phyloP scores from a whole-genome alignment of 495 filamentous ascomycete species.

The Lentithecium fluviatile region DNA sequence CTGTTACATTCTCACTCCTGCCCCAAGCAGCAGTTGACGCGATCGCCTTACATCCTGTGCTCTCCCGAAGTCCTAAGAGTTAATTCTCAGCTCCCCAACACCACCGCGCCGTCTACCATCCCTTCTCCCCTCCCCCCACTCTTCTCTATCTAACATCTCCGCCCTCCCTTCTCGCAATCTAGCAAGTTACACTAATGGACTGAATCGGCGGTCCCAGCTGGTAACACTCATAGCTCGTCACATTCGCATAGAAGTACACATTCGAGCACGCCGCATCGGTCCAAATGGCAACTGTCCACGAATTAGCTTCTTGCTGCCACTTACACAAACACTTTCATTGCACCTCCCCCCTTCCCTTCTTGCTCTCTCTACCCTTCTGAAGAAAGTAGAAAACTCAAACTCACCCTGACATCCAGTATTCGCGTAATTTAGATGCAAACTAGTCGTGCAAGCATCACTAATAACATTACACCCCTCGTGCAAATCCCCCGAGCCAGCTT shows the following conservation, averaged over 20 bases:
- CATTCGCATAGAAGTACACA: background rate
- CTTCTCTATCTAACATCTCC: too few relatives aligned
- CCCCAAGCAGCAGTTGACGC: too few relatives aligned
- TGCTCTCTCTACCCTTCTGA: too few relatives aligned
- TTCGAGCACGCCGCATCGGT: background rate
- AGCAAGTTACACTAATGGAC: slow-evolving; percentile 4
- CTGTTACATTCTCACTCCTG: too few relatives aligned
- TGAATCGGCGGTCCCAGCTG: background rate
- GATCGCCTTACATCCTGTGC: too few relatives aligned
- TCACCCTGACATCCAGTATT: background rate
- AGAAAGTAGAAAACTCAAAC: background rate
- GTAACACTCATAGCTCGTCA: background rate
- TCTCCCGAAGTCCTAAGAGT: too few relatives aligned
- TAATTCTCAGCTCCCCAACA: too few relatives aligned
- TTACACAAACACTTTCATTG: too few relatives aligned
- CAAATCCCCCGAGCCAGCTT: background rate
- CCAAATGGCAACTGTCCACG: background rate
- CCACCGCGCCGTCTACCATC: too few relatives aligned
- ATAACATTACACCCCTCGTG: background rate
- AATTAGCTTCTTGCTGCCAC: too few relatives aligned
- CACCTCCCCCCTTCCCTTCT: too few relatives aligned
- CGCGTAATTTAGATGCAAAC: background rate
- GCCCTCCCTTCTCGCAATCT: background rate
- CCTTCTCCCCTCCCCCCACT: too few relatives aligned
- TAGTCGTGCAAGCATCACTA: background rate